phyloP scores from a whole-genome alignment of 139 green algal species.

The Astrephomene gubernaculifera region DNA sequence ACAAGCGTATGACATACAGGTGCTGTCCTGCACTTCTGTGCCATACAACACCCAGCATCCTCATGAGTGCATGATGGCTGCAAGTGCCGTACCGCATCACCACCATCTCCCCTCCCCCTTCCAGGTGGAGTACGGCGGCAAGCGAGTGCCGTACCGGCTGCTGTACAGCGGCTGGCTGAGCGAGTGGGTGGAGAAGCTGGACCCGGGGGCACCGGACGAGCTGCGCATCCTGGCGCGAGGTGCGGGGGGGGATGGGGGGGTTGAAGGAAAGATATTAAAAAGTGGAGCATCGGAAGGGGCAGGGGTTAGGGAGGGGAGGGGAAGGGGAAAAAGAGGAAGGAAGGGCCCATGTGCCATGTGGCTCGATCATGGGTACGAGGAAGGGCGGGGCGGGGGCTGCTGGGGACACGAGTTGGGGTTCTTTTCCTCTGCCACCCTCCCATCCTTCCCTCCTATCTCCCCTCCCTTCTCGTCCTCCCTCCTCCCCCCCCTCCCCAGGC shows the following conservation, averaged over 20 bases:
- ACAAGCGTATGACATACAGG: too few species aligned
- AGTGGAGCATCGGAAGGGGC: too few species aligned
- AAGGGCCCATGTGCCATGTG: too few species aligned
- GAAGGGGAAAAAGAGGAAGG: neutral
- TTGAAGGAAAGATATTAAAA: neutral
- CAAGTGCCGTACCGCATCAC: too few species aligned
- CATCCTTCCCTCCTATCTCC: neutral
- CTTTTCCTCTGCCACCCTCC: neutral
- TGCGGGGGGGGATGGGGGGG: constrained; percentile 15
- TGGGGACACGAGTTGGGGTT: neutral
- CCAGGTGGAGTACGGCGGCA: constrained; percentile 39
- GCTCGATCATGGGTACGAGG: too few species aligned
- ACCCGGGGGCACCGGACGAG: constrained; percentile 64
- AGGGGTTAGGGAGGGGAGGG: neutral
- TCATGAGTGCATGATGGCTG: too few species aligned
- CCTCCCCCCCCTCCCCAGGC: constrained; percentile 22
- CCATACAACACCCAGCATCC: too few species aligned
- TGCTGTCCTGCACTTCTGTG: too few species aligned
- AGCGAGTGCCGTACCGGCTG: constrained; percentile 40
- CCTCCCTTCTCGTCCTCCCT: neutral
- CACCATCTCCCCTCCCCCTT: too few species aligned
- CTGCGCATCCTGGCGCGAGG: constrained; percentile 62
- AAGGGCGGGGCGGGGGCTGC: neutral
- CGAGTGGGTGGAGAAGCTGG: constrained; percentile 56
- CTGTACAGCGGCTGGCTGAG: constrained; percentile 45